Base-by-base conservation (phyloP, 768 basidiomycete species). In the Kwoniella sp. region DNA sequence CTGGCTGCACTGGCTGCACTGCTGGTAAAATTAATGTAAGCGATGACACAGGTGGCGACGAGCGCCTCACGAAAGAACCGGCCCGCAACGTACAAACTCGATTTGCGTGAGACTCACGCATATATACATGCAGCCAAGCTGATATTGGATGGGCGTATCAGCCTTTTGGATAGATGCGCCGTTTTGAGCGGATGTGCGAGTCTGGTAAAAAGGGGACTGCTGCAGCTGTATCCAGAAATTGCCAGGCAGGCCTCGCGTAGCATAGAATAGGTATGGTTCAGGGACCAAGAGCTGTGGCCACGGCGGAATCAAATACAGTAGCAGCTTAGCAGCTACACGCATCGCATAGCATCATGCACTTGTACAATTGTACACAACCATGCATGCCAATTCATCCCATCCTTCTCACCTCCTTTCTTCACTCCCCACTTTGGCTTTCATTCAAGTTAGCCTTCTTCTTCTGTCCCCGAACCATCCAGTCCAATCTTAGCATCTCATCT, bases 361-460 rank as follows among this genome's bases (percentile, higher is more conserved):
- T n/a, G n/a, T n/a, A n/a, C n/a, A 19, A 44, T 44, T 44, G 40
- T 44, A 44, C 17, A 44, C 40, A 44, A 44, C 17, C 33, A 33
- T 13, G 13, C 13, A 13, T 33, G 13, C 33, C 33, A 33, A 33
- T 33, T 33, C 33, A 33, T 33, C 33, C 17, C 8, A 44, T 44
- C 40, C 40, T 44, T 44, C 40, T 44, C 40, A 44, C 40, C 40
- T 44, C 40, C 40, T 44, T 44, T 44, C 40, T 44, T 44, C 40
- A 44, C 7, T 44, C 40, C 40, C 40, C 40, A 44, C 40, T 44
- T 15, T 44, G 17, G 40, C 40, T 44, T 44, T 44, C 40, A 44
- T 44, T 19, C 40, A 44, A 44, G 10, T 15, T 44, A 44, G 40
- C 17, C 40, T 44, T 44, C 40, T 19, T 44, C 40, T 6, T 9